Conservation (phyloP, 257 asterid species). For the Solanum neorickii region DNA sequence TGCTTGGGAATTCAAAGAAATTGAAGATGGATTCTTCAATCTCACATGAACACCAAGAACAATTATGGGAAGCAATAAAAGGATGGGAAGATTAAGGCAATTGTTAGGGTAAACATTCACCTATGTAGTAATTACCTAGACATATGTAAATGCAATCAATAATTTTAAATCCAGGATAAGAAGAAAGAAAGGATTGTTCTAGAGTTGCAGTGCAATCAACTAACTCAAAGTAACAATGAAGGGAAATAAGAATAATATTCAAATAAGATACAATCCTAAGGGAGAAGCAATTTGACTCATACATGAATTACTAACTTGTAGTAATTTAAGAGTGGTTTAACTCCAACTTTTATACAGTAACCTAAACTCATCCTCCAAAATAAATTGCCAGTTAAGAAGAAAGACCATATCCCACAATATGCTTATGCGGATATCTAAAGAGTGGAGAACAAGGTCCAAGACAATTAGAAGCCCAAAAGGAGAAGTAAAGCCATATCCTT, state of each 20-base stretch:
- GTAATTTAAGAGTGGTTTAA: background rate
- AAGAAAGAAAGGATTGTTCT: background rate
- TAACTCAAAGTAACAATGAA: background rate
- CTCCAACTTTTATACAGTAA: background rate
- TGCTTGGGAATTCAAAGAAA: background rate
- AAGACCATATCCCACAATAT: background rate
- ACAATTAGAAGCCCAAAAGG: background rate
- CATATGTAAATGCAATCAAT: background rate
- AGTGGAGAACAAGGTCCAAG: background rate
- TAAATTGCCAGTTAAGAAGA: background rate
- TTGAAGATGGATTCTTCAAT: background rate
- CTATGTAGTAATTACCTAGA: background rate
- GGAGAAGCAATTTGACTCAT: background rate
- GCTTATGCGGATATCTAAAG: background rate
- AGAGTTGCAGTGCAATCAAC: background rate
- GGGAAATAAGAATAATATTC: background rate
- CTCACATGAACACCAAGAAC: background rate
- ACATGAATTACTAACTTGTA: background rate
- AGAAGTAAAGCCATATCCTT: background rate
- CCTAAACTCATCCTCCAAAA: background rate
- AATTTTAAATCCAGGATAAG: background rate
- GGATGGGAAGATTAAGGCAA: background rate
- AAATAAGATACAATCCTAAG: background rate
- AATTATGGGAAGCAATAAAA: background rate
- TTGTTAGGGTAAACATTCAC: background rate